These are phyloP conservation scores for Macadamia integrifolia DNA, from an alignment of 164 flowering plant species.

Conservation along the genomic window DNA sequence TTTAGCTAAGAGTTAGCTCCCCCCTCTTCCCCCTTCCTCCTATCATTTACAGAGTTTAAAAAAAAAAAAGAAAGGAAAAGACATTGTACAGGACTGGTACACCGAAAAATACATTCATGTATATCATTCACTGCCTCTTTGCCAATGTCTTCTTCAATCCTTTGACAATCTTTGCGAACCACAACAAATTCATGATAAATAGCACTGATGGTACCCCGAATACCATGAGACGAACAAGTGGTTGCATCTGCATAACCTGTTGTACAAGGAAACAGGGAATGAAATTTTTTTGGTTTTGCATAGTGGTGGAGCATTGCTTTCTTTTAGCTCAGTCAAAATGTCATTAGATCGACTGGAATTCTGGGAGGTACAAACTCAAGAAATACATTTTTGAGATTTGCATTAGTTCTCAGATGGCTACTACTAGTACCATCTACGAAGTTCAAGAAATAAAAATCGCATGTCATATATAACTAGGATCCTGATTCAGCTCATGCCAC, in stretches of 20 bases:
- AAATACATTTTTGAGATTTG: too few relatives aligned
- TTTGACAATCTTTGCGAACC: conserved; percentile 84
- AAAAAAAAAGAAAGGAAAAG: too few relatives aligned
- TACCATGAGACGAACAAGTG: conserved; percentile 53
- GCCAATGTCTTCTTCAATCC: conserved; percentile 75
- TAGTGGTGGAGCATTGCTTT: too few relatives aligned
- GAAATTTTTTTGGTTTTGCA: too few relatives aligned
- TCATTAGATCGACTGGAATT: too few relatives aligned
- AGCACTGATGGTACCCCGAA: conserved; percentile 63
- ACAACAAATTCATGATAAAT: conserved; percentile 71
- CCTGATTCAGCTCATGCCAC: too few relatives aligned
- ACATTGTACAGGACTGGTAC: not conserved
- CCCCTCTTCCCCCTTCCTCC: not conserved
- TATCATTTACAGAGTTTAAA: not conserved
- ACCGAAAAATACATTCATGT: not conserved
- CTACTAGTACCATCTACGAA: not conserved
- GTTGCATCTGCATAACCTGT: conserved; percentile 76
- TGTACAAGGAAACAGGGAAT: not conserved
- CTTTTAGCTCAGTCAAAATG: not conserved
- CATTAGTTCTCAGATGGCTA: too few relatives aligned
- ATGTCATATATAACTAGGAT: too few relatives aligned
- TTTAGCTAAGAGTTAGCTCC: not conserved
- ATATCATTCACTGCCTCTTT: conserved; percentile 46
- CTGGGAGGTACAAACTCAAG: too few relatives aligned
- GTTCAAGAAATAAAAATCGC: not conserved